Evolutionary conservation across 805 yeast genomes (phyloP).

Genomic region (Yarrowia divulgata): DNA sequence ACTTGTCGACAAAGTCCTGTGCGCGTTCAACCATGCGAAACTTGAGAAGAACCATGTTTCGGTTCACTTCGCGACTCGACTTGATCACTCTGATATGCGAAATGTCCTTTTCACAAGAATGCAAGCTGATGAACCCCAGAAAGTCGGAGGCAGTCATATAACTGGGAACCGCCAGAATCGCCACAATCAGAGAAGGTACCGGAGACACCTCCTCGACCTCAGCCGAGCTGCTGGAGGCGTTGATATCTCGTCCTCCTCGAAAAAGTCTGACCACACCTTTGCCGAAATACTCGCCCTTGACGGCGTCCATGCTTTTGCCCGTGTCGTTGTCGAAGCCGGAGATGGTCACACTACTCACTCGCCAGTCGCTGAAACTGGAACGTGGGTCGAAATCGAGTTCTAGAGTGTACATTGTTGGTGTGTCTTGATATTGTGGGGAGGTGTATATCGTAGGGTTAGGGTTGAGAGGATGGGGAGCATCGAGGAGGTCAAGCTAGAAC

Average conservation of each 20-base stretch:
- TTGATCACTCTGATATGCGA: constrained; percentile 77
- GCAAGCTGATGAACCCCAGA: constrained; percentile 78
- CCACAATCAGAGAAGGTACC: constrained; percentile 63
- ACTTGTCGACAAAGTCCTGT: constrained; percentile 66
- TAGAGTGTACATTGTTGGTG: constrained; percentile 22
- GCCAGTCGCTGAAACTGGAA: constrained; percentile 34
- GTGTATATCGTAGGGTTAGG: constrained; percentile 7
- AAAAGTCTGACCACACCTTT: constrained; percentile 75
- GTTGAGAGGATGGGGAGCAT: neutral
- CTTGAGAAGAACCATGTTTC: constrained; percentile 81
- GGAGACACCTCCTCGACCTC: constrained; percentile 43
- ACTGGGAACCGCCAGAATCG: constrained; percentile 85
- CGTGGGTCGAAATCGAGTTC: constrained; percentile 15
- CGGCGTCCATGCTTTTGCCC: constrained; percentile 49
- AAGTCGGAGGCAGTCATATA: constrained; percentile 87
- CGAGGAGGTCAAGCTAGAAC: neutral
- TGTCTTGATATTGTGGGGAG: neutral
- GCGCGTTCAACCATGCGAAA: constrained; percentile 66
- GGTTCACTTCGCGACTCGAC: constrained; percentile 59
- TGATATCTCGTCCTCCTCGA: constrained; percentile 22
- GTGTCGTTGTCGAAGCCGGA: constrained; percentile 28
- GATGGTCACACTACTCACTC: constrained; percentile 7
- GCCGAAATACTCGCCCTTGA: constrained; percentile 71
- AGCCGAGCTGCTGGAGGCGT: constrained; percentile 20
- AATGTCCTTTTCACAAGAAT: constrained; percentile 56